Evolutionary conservation across 164 flowering plant species (phyloP).

Genomic region (grape (Vitis vinifera)): DNA sequence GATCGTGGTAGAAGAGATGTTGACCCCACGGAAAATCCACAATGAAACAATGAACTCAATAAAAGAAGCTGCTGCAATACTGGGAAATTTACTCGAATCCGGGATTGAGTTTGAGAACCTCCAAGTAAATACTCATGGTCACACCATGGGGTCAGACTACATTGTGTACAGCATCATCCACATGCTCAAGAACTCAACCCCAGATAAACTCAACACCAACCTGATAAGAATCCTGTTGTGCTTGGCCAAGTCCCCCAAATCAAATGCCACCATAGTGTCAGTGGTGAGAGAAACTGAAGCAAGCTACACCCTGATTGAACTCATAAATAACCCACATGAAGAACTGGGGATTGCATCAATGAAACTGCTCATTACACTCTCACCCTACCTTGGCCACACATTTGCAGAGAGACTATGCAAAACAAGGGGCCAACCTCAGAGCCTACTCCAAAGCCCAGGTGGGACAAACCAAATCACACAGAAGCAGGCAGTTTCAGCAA

Average conservation of each 20-base stretch:
- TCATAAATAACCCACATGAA: conserved; percentile 56
- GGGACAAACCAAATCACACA: conserved; percentile 45
- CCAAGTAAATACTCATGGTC: conserved; percentile 53
- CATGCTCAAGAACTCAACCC: conserved; percentile 49
- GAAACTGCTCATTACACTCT: conserved; percentile 51
- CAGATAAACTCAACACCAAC: conserved; percentile 50
- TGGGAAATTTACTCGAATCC: conserved; percentile 68
- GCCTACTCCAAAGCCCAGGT: conserved; percentile 33
- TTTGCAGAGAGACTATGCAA: conserved; percentile 65
- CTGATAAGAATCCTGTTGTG: conserved; percentile 57
- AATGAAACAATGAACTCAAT: conserved; percentile 48
- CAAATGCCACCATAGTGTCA: conserved; percentile 44
- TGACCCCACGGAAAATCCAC: conserved; percentile 32
- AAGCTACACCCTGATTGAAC: conserved; percentile 51
- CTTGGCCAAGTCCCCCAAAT: conserved; percentile 44
- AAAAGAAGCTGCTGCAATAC: conserved; percentile 53
- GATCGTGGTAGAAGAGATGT: conserved; percentile 65
- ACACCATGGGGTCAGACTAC: conserved; percentile 65
- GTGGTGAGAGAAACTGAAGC: conserved; percentile 62
- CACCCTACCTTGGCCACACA: conserved; percentile 64
- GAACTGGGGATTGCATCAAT: conserved; percentile 56
- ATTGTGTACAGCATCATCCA: conserved; percentile 45
- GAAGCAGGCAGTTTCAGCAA: conserved; percentile 58
- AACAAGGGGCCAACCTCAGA: conserved; percentile 65
- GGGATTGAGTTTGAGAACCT: conserved; percentile 46